Percentiles rank a stretch among this genome's conserved stretches.
These are phyloP conservation scores for Neurospora sp. DNA, from an alignment of 495 filamentous ascomycete species.

Conservation along the genomic window DNA sequence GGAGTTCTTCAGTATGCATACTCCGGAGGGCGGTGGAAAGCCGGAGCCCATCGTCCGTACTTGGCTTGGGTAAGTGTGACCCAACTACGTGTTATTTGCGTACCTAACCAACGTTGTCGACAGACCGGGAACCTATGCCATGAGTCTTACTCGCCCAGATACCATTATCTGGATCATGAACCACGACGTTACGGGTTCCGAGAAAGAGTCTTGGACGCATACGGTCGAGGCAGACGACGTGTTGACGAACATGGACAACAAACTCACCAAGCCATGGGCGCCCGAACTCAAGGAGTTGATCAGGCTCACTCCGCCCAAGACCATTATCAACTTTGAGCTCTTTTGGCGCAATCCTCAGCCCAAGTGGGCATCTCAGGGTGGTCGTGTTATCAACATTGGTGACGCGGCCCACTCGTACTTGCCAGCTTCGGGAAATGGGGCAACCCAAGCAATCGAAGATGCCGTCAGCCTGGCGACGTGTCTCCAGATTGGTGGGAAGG, in stretches of 20 bases:
- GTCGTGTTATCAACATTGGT: conserved; percentile 51
- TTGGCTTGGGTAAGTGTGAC: conserved; percentile 28
- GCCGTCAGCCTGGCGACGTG: conserved; percentile 53
- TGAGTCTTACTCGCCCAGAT: conserved; percentile 38
- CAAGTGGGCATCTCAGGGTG: conserved; percentile 50
- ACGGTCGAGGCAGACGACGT: conserved; percentile 45
- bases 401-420: conserved; percentile 63
- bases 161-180: conserved; percentile 48
- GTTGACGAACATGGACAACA: conserved; percentile 39
- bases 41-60: conserved; percentile 31
- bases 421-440: conserved; percentile 56
- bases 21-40: conserved; percentile 16
- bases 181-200: conserved; percentile 41
- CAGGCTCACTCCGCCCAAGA: conserved; percentile 42
- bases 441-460: conserved; percentile 63
- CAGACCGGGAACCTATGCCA: conserved; percentile 40
- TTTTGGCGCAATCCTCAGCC: conserved; percentile 56
- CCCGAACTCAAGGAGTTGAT: conserved; percentile 46
- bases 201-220: conserved; percentile 42
- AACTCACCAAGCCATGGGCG: conserved; percentile 30
- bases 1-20: conserved; percentile 33
- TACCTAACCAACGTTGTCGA: neutral
- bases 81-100: neutral
- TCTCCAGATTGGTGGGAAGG: conserved; percentile 48
- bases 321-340: conserved; percentile 58